A percentile compares a stretch with the other conserved stretches of the same genome.
Evolutionary conservation across 306 rosid genomes (phyloP).

Genomic region (Geum urbanum): DNA sequence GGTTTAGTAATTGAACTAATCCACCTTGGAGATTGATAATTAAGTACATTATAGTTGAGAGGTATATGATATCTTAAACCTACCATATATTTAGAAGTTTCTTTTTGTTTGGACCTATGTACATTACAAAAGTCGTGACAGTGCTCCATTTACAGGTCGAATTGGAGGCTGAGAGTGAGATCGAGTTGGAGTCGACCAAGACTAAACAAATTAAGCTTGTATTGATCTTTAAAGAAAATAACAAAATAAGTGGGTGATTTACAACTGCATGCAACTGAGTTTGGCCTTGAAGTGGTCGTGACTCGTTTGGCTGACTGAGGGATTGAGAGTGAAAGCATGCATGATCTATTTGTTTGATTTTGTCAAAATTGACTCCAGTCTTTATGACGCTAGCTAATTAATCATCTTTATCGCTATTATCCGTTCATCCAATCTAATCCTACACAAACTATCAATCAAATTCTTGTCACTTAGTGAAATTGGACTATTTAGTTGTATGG

Average conservation of each 20-base stretch:
- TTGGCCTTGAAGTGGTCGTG: background rate
- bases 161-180: background rate
- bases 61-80: background rate
- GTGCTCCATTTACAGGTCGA: no score
- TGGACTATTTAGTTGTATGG: background rate
- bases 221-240: background rate
- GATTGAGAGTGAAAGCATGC: background rate
- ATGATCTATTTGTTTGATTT: no score
- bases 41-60: background rate
- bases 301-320: background rate
- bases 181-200: background rate
- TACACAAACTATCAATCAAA: background rate
- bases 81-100: background rate
- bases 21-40: background rate
- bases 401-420: background rate
- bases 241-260: conserved; percentile 6
- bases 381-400: background rate
- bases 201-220: background rate
- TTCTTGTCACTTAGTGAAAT: background rate
- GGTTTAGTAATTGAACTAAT: background rate
- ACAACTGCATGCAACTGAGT: conserved; percentile 1
- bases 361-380: background rate
- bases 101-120: background rate
- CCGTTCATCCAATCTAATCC: background rate
- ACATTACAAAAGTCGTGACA: background rate